Conservation (phyloP, 768 basidiomycete species). For the Phlebiopsis gigantea region DNA sequence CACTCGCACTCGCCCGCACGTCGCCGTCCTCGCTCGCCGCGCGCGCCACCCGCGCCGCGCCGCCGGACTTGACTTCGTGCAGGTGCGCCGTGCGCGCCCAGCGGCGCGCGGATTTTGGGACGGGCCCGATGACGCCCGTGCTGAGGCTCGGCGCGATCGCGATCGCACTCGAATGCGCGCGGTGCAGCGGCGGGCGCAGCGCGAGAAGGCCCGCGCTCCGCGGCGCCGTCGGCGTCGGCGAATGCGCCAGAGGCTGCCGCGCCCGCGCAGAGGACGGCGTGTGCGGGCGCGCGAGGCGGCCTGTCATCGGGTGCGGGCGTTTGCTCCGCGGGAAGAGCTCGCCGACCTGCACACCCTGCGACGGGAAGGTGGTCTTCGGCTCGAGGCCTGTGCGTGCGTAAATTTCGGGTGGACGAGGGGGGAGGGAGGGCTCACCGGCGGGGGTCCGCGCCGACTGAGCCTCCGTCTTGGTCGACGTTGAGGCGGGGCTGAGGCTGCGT, state of each 20-base stretch:
- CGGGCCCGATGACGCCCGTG: slow-evolving; percentile 27
- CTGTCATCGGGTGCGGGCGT: slow-evolving; percentile 10
- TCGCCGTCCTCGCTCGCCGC: neutral
- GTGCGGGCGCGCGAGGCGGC: slow-evolving; percentile 12
- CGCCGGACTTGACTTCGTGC: slow-evolving; percentile 46
- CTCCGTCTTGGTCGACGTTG: neutral
- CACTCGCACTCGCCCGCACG: neutral
- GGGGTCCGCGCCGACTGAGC: neutral
- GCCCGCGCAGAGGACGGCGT: slow-evolving; percentile 19
- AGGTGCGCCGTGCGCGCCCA: slow-evolving; percentile 67
- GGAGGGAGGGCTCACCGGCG: neutral
- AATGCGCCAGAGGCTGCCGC: slow-evolving; percentile 10
- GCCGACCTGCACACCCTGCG: slow-evolving; percentile 12
- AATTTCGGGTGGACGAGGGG: neutral
- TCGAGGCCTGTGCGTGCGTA: neutral
- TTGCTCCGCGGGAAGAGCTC: slow-evolving; percentile 8
- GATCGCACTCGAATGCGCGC: slow-evolving; percentile 35
- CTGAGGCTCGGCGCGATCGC: slow-evolving; percentile 15
- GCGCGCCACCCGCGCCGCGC: neutral
- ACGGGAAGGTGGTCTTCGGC: slow-evolving; percentile 15
- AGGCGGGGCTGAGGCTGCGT: slow-evolving; percentile 23
- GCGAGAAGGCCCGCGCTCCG: slow-evolving; percentile 15
- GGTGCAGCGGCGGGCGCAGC: slow-evolving; percentile 34
- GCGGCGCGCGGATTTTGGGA: slow-evolving; percentile 43
- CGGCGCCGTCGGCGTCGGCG: slow-evolving; percentile 20